Conservation (phyloP, 2,329 filamentous ascomycete species). For the Allantophomopsis cytisporea region DNA sequence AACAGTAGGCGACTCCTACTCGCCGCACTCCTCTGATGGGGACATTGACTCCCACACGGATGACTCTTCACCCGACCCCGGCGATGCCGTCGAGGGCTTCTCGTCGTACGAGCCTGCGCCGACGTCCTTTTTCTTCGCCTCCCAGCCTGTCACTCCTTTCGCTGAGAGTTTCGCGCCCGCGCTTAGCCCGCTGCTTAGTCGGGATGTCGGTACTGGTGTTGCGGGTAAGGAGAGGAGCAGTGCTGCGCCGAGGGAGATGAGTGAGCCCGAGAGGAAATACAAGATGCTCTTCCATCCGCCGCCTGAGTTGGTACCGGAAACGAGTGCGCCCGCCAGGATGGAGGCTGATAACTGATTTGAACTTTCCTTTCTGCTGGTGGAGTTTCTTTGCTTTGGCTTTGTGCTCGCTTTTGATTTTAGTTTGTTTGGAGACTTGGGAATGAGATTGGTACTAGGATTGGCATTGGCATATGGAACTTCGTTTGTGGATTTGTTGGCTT, state of each 20-base stretch:
- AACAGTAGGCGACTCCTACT: background rate
- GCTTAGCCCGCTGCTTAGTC: background rate
- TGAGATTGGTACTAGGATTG: too few relatives aligned
- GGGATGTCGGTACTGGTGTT: background rate
- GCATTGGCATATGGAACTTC: too few relatives aligned
- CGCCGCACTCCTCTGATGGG: background rate
- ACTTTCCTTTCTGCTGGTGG: too few relatives aligned
- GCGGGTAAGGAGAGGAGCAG: background rate
- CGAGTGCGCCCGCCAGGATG: too few relatives aligned
- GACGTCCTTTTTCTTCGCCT: background rate
- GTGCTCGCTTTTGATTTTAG: too few relatives aligned
- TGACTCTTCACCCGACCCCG: background rate
- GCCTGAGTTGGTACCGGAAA: background rate
- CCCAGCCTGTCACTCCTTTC: background rate
- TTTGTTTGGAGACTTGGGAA: too few relatives aligned
- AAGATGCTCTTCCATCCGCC: slow-evolving; percentile 2
- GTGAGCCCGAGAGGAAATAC: slow-evolving; percentile 1
- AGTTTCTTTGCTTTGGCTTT: too few relatives aligned
- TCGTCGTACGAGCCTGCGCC: background rate
- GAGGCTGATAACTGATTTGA: too few relatives aligned
- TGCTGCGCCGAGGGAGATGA: background rate
- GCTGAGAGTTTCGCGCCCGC: background rate
- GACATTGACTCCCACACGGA: background rate
- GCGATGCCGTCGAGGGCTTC: background rate
- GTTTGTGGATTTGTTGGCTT: too few relatives aligned